These are phyloP conservation scores for Fomitopsis schrenkii DNA, from an alignment of 1,284 basidiomycete genomes.

Conservation along the genomic window DNA sequence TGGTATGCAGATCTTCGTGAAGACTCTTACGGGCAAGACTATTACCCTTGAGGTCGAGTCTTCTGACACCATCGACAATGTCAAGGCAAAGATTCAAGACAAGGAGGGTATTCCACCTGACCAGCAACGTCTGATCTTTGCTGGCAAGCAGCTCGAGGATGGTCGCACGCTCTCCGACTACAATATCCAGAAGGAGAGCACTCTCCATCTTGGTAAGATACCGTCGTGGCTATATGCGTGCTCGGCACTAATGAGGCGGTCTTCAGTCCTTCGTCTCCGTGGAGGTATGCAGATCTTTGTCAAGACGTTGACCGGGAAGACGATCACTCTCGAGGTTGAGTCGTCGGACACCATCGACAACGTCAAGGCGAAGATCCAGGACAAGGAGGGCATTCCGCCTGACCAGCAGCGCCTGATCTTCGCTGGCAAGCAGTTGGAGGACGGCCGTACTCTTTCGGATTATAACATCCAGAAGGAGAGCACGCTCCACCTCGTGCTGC, in stretches of 20 bases:
- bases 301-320: conserved; percentile 57
- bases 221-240: not conserved
- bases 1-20: conserved; percentile 14
- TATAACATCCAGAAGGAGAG: conserved; percentile 61
- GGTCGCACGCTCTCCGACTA: conserved; percentile 63
- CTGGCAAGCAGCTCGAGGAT: conserved; percentile 14
- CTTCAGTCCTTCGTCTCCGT: conserved; percentile 52
- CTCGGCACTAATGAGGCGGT: not conserved
- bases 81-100: conserved; percentile 17
- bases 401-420: conserved; percentile 86
- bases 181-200: conserved; percentile 74
- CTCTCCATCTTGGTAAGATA: conserved; percentile 61
- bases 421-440: conserved; percentile 78
- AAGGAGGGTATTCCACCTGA: conserved; percentile 15
- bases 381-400: conserved; percentile 69
- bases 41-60: conserved; percentile 15
- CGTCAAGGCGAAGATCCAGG: conserved; percentile 51
- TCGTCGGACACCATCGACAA: conserved; percentile 50
- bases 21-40: conserved; percentile 16
- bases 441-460: conserved; percentile 58
- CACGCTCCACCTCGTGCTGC: conserved; percentile 63
- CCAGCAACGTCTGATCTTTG: conserved; percentile 15
- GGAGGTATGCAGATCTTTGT: conserved; percentile 76
- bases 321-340: conserved; percentile 47
- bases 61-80: conserved; percentile 15